phyloP scores from a whole-genome alignment of 2,329 filamentous ascomycete genomes.

The Macrophomina phaseolina region DNA sequence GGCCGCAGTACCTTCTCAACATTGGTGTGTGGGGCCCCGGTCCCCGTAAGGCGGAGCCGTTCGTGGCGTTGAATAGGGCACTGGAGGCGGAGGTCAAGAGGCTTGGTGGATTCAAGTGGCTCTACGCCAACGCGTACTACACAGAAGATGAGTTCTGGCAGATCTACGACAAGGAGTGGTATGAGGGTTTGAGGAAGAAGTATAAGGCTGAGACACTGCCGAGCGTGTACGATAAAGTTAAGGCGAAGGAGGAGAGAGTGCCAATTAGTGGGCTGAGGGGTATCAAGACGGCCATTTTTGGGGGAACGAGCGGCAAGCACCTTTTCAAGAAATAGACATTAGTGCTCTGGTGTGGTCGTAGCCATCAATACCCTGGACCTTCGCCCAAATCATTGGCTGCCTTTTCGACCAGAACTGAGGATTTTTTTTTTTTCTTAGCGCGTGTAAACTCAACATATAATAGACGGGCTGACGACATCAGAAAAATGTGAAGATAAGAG shows the following conservation, averaged over 20 bases:
- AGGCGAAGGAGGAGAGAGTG: slow-evolving; percentile 23
- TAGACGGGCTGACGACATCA: too few species aligned
- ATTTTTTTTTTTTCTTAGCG: too few species aligned
- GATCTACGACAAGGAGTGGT: slow-evolving; percentile 65
- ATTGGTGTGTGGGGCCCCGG: slow-evolving; percentile 82
- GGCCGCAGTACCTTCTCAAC: slow-evolving; percentile 48
- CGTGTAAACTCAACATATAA: too few species aligned
- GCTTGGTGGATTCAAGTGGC: slow-evolving; percentile 81
- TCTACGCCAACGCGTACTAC: slow-evolving; percentile 88
- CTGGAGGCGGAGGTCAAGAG: slow-evolving; percentile 72
- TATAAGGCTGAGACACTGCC: slow-evolving; percentile 58
- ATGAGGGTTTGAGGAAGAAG: slow-evolving; percentile 66
- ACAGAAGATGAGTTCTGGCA: slow-evolving; percentile 72
- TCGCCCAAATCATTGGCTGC: too few species aligned
- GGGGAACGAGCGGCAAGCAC: neutral
- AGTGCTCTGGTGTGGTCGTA: too few species aligned
- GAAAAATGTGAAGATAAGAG: too few species aligned
- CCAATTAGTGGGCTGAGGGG: slow-evolving; percentile 17
- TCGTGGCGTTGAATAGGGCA: slow-evolving; percentile 71
- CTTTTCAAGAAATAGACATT: slow-evolving; percentile 5
- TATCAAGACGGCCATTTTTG: slow-evolving; percentile 8
- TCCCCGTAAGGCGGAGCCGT: slow-evolving; percentile 60
- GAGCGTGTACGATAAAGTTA: slow-evolving; percentile 20
- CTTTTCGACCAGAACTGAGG: too few species aligned
- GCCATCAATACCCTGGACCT: too few species aligned